These are phyloP conservation scores for Lactarius hengduanensis DNA, from an alignment of 768 basidiomycete genomes.

Conservation along the genomic window DNA sequence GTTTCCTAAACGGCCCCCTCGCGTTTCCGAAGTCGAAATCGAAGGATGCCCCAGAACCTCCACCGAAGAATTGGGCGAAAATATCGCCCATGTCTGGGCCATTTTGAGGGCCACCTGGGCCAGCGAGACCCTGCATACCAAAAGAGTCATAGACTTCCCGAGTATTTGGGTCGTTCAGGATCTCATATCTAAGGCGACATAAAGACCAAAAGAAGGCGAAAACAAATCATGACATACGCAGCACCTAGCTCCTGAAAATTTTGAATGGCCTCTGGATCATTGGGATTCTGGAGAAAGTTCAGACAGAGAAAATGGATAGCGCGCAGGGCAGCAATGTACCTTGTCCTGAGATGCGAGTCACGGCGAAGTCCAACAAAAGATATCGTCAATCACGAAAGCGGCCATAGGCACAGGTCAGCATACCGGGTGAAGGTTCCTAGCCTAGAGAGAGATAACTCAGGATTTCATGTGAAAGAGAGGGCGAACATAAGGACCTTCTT, in stretches of 20 bases:
- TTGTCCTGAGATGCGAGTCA: constrained; percentile 54
- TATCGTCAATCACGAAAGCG: constrained; percentile 11
- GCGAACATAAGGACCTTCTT: constrained; percentile 62
- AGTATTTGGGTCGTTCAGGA: constrained; percentile 65
- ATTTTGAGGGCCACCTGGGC: constrained; percentile 42
- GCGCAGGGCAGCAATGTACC: constrained; percentile 38
- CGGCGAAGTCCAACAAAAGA: constrained; percentile 20
- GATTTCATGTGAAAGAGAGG: constrained; percentile 28
- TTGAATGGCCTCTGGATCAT: constrained; percentile 77
- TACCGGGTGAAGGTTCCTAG: constrained; percentile 87
- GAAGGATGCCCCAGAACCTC: constrained; percentile 56
- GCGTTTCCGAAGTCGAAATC: constrained; percentile 55
- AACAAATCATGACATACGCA: constrained; percentile 52
- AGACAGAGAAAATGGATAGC: neutral
- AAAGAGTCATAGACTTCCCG: constrained; percentile 70
- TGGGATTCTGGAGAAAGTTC: constrained; percentile 66
- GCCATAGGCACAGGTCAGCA: constrained; percentile 33
- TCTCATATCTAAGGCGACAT: constrained; percentile 63
- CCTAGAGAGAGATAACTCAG: constrained; percentile 45
- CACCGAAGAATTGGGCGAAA: constrained; percentile 71
- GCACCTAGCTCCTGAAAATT: constrained; percentile 89
- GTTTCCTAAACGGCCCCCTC: constrained; percentile 36
- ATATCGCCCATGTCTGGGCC: constrained; percentile 61
- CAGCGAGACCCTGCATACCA: constrained; percentile 68
- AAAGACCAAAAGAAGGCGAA: constrained; percentile 3